These are phyloP conservation scores for Paramarasmius palmivorus DNA, from an alignment of 1,284 basidiomycete species.

Conservation along the genomic window DNA sequence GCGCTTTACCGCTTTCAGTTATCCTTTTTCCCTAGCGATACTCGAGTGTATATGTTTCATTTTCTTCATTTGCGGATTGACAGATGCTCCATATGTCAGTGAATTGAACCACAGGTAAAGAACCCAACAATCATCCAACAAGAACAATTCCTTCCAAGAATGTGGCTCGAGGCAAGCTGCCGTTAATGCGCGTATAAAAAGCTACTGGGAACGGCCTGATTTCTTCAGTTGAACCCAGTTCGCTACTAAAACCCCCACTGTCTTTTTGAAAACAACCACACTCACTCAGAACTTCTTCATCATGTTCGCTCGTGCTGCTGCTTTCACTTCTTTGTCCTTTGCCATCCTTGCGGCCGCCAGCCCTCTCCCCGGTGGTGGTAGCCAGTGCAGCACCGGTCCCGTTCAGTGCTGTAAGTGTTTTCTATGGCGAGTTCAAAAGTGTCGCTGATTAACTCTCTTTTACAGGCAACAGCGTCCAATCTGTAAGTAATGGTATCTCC, in stretches of 20 bases:
- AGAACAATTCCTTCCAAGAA: too few species aligned
- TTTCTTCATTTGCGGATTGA: too few species aligned
- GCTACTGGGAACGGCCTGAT: neutral
- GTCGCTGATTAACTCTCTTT: too few species aligned
- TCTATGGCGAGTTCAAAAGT: too few species aligned
- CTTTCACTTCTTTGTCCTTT: slow-evolving; percentile 23
- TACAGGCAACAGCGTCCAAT: slow-evolving; percentile 19
- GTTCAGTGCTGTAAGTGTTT: slow-evolving; percentile 29
- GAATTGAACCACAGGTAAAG: too few species aligned
- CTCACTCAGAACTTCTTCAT: slow-evolving; percentile 7
- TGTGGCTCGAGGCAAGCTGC: too few species aligned
- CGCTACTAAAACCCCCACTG: slow-evolving; percentile 17
- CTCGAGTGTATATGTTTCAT: too few species aligned
- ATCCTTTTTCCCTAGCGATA: too few species aligned
- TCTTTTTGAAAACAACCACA: neutral
- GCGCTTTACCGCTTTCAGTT: too few species aligned
- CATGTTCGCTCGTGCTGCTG: slow-evolving; percentile 27
- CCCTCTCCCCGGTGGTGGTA: slow-evolving; percentile 3
- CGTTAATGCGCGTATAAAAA: neutral
- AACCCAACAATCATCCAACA: too few species aligned
- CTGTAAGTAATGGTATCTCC: slow-evolving; percentile 2
- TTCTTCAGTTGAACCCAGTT: slow-evolving; percentile 25
- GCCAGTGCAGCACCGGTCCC: slow-evolving; percentile 18
- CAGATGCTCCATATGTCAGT: too few species aligned
- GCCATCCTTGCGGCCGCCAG: slow-evolving; percentile 25